These are phyloP conservation scores for Paradendryphiella salina DNA, from an alignment of 2,329 filamentous ascomycete species.

Conservation along the genomic window DNA sequence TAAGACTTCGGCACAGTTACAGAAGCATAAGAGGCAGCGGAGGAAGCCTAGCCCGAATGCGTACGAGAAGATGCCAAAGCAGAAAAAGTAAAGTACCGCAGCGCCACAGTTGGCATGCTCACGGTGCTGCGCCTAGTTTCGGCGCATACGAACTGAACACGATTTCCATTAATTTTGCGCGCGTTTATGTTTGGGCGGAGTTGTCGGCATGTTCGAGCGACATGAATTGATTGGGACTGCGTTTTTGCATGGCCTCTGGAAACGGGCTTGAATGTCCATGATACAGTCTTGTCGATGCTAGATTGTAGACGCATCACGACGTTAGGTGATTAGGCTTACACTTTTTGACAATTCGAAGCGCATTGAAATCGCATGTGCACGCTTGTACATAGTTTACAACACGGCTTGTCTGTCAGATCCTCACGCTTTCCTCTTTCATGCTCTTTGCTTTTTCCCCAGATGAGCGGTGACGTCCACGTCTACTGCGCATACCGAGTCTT, in stretches of 20 bases:
- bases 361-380: conserved; percentile 2
- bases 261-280: conserved; percentile 4
- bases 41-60: conserved; percentile 74
- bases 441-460: neutral
- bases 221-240: conserved; percentile 6
- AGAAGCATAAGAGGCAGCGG: conserved; percentile 46
- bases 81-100: conserved; percentile 37
- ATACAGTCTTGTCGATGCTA: conserved; percentile 19
- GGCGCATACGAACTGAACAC: conserved; percentile 14
- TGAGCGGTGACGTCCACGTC: neutral
- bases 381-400: neutral
- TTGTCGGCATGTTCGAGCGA: conserved; percentile 10
- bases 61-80: conserved; percentile 73
- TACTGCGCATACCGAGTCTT: neutral
- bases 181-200: conserved; percentile 13
- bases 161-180: conserved; percentile 9
- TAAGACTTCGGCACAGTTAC: conserved; percentile 48
- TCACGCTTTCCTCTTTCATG: neutral
- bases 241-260: conserved; percentile 21
- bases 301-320: conserved; percentile 28
- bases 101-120: conserved; percentile 3
- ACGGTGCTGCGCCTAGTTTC: conserved; percentile 1
- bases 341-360: neutral
- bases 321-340: conserved; percentile 3
- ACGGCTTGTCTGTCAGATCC: neutral